These are phyloP conservation scores for Xylariaceae sp. DNA, from an alignment of 2,329 filamentous ascomycete genomes.

Conservation along the genomic window DNA sequence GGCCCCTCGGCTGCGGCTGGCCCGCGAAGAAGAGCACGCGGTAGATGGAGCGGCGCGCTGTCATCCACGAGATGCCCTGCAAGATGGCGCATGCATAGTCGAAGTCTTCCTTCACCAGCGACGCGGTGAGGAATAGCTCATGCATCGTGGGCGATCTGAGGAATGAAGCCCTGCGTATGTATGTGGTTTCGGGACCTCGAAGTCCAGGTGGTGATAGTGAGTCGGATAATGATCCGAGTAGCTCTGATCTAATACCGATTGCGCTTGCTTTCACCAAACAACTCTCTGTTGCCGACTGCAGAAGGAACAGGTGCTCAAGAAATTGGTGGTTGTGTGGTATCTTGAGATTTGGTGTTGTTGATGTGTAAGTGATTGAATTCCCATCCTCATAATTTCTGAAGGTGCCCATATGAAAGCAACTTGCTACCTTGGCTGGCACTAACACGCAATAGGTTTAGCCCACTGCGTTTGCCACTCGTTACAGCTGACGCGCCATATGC, in stretches of 20 bases:
- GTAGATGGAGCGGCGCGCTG: slow-evolving; percentile 44
- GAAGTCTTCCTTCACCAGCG: slow-evolving; percentile 47
- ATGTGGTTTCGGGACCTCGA: background rate
- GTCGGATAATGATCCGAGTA: background rate
- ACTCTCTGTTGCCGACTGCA: no score
- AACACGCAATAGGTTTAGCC: no score
- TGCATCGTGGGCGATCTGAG: slow-evolving; percentile 40
- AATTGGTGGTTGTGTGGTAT: background rate
- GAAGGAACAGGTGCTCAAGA: background rate
- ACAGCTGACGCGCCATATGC: no score
- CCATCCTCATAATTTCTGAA: no score
- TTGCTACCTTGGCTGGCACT: no score
- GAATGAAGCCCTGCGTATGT: background rate
- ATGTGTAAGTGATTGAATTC: background rate
- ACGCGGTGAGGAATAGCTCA: slow-evolving; percentile 54
- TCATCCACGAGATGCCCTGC: slow-evolving; percentile 53
- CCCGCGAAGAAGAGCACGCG: slow-evolving; percentile 52
- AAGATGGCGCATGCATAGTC: slow-evolving; percentile 47
- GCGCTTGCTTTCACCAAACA: no score
- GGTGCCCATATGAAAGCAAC: no score
- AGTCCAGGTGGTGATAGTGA: background rate
- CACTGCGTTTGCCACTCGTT: no score
- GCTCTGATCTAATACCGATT: background rate
- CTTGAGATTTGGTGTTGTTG: background rate
- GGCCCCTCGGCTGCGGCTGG: slow-evolving; percentile 40